Evolutionary conservation across 768 basidiomycete species (phyloP), one percentile per base, ranked within the genome.

Genomic region (Ramaria rubella): DNA sequence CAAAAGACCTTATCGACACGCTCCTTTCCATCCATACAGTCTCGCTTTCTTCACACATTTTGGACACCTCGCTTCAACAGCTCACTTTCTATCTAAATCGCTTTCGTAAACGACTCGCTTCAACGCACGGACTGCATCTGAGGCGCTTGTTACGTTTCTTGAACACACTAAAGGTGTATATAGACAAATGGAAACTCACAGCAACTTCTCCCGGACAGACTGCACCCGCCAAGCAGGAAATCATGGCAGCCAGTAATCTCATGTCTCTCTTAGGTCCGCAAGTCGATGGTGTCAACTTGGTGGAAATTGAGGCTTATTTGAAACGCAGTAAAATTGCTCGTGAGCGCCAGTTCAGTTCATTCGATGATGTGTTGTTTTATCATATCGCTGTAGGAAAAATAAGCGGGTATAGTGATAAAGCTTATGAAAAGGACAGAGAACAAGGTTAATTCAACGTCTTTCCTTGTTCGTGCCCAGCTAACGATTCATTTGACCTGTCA

Each of bases 1-100:
- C n/a, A 21, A 4, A 57, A 94, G 92, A 96, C 68, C 71, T 96
- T 49, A 92, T 94, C 63, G 85, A 93, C 19, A 92, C 94, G 0
- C 73, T 99, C 2, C 80, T 99, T 8, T 88, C 91, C 1, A 75
- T 96, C 29, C 90, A 95, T 55, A 89, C 89, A 1, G 75, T 82
- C 26, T 73, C 78, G 4, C 73, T 97, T 3, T 75, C 86, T 4
- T 75, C 77, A 12, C 59, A 69, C 1, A 81, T 75, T 8, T 74
- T 98, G 15, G 64, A 72, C 1, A 75, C 74, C 2, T 89, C 92
- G 0, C 72, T 88, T 4, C 74, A 76, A 23, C 94, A 97, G 71
- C 82, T 96, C 12, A 77, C 78, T 24, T 75, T 76, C 27, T 98
- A 98, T 70, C 75, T 92, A 9, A 69, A 79, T 4, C 83, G 83